Conservation (phyloP, 345 rosid species). For the Noccaea caerulescens region DNA sequence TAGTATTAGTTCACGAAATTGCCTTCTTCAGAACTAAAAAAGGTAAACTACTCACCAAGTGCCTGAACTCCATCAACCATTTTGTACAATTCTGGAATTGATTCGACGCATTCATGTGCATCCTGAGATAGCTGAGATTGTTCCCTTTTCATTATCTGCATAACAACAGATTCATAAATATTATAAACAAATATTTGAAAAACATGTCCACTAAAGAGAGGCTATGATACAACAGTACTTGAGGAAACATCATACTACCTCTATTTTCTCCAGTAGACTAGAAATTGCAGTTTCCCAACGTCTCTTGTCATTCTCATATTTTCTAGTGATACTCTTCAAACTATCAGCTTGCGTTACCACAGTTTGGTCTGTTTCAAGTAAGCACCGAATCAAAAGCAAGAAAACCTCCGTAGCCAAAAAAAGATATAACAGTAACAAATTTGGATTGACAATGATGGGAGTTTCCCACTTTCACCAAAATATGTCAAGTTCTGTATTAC, state of each 20-base stretch:
- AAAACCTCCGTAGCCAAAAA: too few species aligned
- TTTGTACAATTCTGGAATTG: conserved; percentile 76
- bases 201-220: conserved; percentile 5
- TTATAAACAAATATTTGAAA: background rate
- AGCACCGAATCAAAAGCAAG: too few species aligned
- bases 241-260: conserved; percentile 48
- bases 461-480: background rate
- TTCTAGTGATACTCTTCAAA: conserved; percentile 58
- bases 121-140: conserved; percentile 73
- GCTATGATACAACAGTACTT: conserved; percentile 4
- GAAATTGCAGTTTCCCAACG: conserved; percentile 58
- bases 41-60: conserved; percentile 60
- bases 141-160: conserved; percentile 81
- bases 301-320: conserved; percentile 62
- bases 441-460: conserved; percentile 3
- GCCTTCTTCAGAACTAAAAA: conserved; percentile 6
- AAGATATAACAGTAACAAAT: too few species aligned
- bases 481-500: conserved; percentile 48
- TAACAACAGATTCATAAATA: conserved; percentile 13
- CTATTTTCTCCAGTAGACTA: conserved; percentile 63
- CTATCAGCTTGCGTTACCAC: conserved; percentile 68
- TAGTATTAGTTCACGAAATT: conserved; percentile 29
- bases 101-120: conserved; percentile 82
- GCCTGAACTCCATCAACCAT: conserved; percentile 92
- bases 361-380: conserved; percentile 62